Evolutionary conservation across 108 stramenopile genomes (phyloP), one percentile per base, ranked within the genome.

Genomic region (Cyclotella sp.): DNA sequence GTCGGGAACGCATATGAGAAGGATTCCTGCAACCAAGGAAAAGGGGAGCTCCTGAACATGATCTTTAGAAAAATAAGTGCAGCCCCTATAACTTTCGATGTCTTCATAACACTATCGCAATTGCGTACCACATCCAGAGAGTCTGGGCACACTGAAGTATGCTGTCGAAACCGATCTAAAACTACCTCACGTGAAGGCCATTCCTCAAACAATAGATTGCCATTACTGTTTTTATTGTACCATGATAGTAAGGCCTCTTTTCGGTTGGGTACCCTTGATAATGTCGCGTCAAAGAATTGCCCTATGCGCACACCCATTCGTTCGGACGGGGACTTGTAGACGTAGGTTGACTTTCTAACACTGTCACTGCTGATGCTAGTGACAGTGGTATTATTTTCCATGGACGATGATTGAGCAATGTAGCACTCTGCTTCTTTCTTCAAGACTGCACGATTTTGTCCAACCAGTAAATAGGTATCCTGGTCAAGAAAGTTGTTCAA

Each of bases 401-500:
- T 79, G 41, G 67, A 18, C 74, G 46, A 12, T 24, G 55, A 21
- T 44, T 70, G 46, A 47, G 43, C 39, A 15, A 85, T 26, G 47
- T 71, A 68, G 8, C 66, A 82, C 62, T 85, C 72, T 41, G 88
- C 90, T 82, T 92, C 91, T 19, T 55, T 64, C 40, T 52, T 45
- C 52, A 92, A 61, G 53, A 92, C 82, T 39, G 72, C 55, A 42
- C 57, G 70, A 47, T 92, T 87, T 63, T 89, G 88, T 5, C 87
- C 85, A 13, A 81, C 84, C 41, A 92, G 47, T 1, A 92, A 76
- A 73, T 76, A 81, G 9, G 91, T 92, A 75, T 92, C 91, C 74
- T 92, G 91, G 42, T 92, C 91, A 39, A 92, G 63, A 61, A 92
- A 92, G 55, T 87, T 87, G 62, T 88, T 84, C 26, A 87, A 29